phyloP scores from a whole-genome alignment of 2,329 filamentous ascomycete species.

The Neophaeococcomyces aloes region DNA sequence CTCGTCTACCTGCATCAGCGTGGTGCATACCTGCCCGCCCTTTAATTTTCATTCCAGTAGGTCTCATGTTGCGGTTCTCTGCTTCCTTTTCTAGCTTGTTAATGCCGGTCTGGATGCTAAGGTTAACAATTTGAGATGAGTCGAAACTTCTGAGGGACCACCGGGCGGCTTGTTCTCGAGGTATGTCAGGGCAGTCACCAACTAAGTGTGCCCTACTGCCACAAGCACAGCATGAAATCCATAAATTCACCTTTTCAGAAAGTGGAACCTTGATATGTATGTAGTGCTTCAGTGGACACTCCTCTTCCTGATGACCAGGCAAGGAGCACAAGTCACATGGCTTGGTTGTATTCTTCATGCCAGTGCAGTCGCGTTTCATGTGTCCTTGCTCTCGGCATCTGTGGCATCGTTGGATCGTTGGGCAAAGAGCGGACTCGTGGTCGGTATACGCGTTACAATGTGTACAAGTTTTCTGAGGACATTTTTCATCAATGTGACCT shows the following conservation, averaged over 20 bases:
- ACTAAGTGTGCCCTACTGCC: constrained; percentile 34
- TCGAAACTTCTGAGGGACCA: constrained; percentile 32
- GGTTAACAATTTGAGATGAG: constrained; percentile 30
- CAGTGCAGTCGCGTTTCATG: constrained; percentile 43
- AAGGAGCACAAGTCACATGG: constrained; percentile 53
- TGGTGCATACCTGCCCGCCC: constrained; percentile 28
- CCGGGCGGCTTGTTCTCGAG: constrained; percentile 21
- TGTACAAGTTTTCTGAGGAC: constrained; percentile 33
- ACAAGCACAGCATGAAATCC: constrained; percentile 36
- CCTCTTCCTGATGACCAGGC: constrained; percentile 46
- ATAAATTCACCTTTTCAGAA: constrained; percentile 28
- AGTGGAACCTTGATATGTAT: constrained; percentile 20
- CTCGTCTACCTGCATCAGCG: constrained; percentile 7
- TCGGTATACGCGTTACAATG: constrained; percentile 34
- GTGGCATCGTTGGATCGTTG: constrained; percentile 32
- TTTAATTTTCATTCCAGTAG: constrained; percentile 27
- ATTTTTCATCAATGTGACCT: constrained; percentile 35
- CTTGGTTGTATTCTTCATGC: constrained; percentile 46
- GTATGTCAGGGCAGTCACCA: constrained; percentile 33
- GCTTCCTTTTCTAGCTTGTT: constrained; percentile 18
- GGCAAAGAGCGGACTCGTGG: constrained; percentile 32
- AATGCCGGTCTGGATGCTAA: constrained; percentile 24
- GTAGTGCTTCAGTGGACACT: constrained; percentile 48
- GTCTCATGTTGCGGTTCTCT: constrained; percentile 16
- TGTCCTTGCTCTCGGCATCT: constrained; percentile 58